Evolutionary conservation across 2,329 filamentous ascomycete species (phyloP).

Genomic region (Cadophora sp.): DNA sequence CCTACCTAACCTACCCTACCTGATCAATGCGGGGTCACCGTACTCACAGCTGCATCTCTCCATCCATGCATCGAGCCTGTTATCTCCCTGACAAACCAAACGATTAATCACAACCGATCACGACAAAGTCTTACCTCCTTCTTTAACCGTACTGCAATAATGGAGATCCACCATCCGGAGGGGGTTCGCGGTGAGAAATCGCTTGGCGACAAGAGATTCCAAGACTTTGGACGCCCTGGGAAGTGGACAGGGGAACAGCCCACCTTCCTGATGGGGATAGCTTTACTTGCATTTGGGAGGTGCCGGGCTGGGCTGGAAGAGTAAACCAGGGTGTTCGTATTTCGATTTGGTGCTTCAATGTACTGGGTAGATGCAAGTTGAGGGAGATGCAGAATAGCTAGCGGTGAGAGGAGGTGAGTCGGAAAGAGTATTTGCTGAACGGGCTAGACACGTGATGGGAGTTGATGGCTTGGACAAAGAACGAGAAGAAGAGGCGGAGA

Average conservation of each 20-base stretch:
- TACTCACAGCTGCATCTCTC: not conserved
- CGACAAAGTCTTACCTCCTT: constrained; percentile 27
- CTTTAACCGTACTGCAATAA: constrained; percentile 21
- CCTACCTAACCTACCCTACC: not conserved
- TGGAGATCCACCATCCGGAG: constrained; percentile 20
- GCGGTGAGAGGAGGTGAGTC: too few relatives aligned
- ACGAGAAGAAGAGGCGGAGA: too few relatives aligned
- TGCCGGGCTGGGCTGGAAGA: too few relatives aligned
- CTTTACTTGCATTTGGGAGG: not conserved
- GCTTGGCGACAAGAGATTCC: not conserved
- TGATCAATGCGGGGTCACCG: not conserved
- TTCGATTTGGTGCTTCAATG: too few relatives aligned
- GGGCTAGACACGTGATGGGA: too few relatives aligned
- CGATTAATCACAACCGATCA: not conserved
- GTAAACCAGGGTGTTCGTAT: too few relatives aligned
- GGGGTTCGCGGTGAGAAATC: not conserved
- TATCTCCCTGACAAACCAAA: not conserved
- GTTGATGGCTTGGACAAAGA: too few relatives aligned
- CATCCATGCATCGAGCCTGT: not conserved
- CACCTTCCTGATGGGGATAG: constrained; percentile 10
- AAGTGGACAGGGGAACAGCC: not conserved
- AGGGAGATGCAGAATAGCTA: too few relatives aligned
- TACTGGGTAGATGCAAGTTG: too few relatives aligned
- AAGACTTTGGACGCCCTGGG: constrained; percentile 6
- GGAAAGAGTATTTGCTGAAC: too few relatives aligned